Percentiles rank a stretch among this genome's conserved stretches.
Conservation (phyloP, 192 early-diverging fungal genomes). For the Podila verticillata region DNA sequence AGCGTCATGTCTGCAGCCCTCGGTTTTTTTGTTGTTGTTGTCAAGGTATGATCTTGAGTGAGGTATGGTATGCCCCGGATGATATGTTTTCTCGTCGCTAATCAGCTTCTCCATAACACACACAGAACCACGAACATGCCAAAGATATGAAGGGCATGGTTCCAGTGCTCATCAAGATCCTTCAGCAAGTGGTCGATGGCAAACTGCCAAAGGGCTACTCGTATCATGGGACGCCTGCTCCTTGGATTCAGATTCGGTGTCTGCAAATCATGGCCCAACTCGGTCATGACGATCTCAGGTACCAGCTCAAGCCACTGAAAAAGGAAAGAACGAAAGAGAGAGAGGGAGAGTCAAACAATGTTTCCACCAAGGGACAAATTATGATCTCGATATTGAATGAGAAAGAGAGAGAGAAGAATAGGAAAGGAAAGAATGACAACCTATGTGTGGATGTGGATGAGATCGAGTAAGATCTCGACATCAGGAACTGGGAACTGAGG, state of each 20-base stretch:
- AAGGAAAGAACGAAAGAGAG: too few relatives aligned
- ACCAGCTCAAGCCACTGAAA: neutral
- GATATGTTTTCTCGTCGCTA: too few relatives aligned
- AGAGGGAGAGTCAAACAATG: too few relatives aligned
- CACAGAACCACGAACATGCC: slow-evolving; percentile 19
- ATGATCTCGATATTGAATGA: too few relatives aligned
- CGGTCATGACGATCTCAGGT: slow-evolving; percentile 45
- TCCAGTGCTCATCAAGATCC: slow-evolving; percentile 44
- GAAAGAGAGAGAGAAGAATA: too few relatives aligned
- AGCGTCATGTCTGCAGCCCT: slow-evolving; percentile 59
- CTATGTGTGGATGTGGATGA: too few relatives aligned
- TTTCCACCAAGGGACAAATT: too few relatives aligned
- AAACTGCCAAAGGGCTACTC: slow-evolving; percentile 56
- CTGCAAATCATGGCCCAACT: slow-evolving; percentile 53
- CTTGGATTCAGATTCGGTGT: slow-evolving; percentile 65
- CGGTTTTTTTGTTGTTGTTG: slow-evolving; percentile 37
- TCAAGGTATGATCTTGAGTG: slow-evolving; percentile 30
- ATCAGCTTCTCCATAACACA: too few relatives aligned
- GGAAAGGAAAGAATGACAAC: too few relatives aligned
- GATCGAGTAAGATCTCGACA: too few relatives aligned
- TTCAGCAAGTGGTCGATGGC: slow-evolving; percentile 59
- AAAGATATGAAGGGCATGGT: slow-evolving; percentile 45
- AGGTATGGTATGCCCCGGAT: too few relatives aligned
- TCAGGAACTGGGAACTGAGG: too few relatives aligned
- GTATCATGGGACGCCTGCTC: slow-evolving; percentile 63